Evolutionary conservation across 2,329 filamentous ascomycete genomes (phyloP), one percentile per base, ranked within the genome.

Genomic region (Colletotrichum sp.): DNA sequence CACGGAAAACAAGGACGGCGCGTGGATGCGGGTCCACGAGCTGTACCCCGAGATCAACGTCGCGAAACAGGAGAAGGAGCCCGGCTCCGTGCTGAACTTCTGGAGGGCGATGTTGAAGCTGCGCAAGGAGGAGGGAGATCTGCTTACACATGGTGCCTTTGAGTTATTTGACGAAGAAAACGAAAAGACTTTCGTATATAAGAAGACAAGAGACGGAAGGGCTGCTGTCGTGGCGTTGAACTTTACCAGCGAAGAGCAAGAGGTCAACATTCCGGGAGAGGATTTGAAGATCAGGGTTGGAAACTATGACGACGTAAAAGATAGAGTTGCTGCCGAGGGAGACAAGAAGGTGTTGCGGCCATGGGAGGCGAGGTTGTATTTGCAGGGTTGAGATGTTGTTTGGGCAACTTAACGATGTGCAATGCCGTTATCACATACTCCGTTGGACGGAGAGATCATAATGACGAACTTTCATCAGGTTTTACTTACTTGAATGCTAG

Each of bases 11-110:
- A 72, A 64, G 21, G 28, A 66, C 4, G 80, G 78, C 10, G 79
- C 80, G 34, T 94, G 92, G 92, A 94, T 93, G 90, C 86, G 89
- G 9, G 87, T 91, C 7, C 91, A 93, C 81, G 90, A 92, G 61
- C 85, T 89, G 73, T 92, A 90, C 78, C 78, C 79, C 3, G 83
- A 85, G 66, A 85, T 91, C 81, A 94, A 94, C 76, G 91, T 90
- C 13, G 87, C 86, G 18, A 79, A 80, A n/a, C 89, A 92, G 80
- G 78, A 84, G 43, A 73, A 72, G 9, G 86, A 89, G 67, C 79
- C 80, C 7, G 80, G 85, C 18, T 89, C 88, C 10, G 90, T 93
- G 5, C 85, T 92, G 67, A 86, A 88, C 52, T 94, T 93, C 82
- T 94, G 92, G 91, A 89, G 89, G 82, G 82, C 85, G 61, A 87